Percentiles rank a stretch among this genome's conserved stretches.
Evolutionary conservation across 1,284 basidiomycete genomes (phyloP).

Genomic region (Pascua sp.): DNA sequence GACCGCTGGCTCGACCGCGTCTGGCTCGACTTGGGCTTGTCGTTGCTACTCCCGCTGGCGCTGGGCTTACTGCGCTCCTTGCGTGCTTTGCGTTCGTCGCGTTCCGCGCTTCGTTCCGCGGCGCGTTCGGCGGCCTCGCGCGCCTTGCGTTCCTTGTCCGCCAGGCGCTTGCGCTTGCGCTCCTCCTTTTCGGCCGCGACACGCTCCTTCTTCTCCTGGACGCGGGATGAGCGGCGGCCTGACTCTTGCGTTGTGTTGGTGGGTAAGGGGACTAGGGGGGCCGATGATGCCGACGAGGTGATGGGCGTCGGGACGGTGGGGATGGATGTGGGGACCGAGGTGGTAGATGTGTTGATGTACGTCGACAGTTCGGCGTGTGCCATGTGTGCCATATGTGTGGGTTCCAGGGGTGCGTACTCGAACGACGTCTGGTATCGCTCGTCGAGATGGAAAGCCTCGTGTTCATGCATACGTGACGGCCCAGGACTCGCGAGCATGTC

Average conservation of each 20-base stretch:
- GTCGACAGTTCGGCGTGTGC: not conserved
- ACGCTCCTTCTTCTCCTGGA: slow-evolving; percentile 21
- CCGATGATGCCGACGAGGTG: not conserved
- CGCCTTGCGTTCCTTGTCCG: slow-evolving; percentile 15
- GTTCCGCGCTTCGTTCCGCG: slow-evolving; percentile 1
- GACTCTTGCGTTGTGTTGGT: not conserved
- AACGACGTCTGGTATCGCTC: not conserved
- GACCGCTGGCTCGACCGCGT: not conserved
- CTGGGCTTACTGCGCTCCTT: not conserved
- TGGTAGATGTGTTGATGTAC: not conserved
- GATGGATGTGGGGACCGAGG: not conserved
- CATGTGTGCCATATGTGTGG: not conserved
- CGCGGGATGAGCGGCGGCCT: slow-evolving; percentile 11
- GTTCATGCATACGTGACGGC: not conserved
- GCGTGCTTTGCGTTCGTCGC: no score
- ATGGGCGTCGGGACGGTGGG: not conserved
- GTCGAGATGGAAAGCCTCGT: not conserved
- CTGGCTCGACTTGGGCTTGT: slow-evolving; percentile 2
- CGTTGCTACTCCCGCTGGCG: not conserved
- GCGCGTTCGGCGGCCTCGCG: slow-evolving; percentile 1
- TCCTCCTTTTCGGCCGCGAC: slow-evolving; percentile 26
- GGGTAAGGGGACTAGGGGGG: not conserved
- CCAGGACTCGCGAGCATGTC: slow-evolving; percentile 3
- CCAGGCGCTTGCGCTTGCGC: slow-evolving; percentile 15
- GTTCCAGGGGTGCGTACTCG: not conserved